These are phyloP conservation scores for Blastobotrys peoriensis DNA, from an alignment of 805 yeast genomes.

Conservation along the genomic window DNA sequence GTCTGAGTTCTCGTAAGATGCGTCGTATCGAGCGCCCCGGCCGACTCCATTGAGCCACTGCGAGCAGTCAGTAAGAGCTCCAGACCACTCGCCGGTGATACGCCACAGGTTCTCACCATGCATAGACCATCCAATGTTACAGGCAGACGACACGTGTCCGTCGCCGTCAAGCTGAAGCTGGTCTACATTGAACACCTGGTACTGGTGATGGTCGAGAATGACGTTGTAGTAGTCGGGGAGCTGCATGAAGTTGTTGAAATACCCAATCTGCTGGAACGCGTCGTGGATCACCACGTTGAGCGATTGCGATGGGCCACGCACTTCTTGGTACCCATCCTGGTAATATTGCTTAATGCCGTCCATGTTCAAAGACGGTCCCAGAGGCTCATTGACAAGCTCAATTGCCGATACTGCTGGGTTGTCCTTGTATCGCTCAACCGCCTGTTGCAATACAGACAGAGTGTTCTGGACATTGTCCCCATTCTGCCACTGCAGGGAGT, in stretches of 20 bases:
- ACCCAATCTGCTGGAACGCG: slow-evolving; percentile 58
- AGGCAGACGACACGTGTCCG: slow-evolving; percentile 52
- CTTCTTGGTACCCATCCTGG: slow-evolving; percentile 53
- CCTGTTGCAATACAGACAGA: slow-evolving; percentile 44
- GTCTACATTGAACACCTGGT: slow-evolving; percentile 69
- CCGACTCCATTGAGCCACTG: slow-evolving; percentile 84
- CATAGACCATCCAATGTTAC: slow-evolving; percentile 44
- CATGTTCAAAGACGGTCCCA: slow-evolving; percentile 63
- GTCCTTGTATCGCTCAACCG: slow-evolving; percentile 52
- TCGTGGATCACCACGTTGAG: slow-evolving; percentile 72
- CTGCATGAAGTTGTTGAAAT: slow-evolving; percentile 57
- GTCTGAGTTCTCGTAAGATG: slow-evolving; percentile 38
- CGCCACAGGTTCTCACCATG: slow-evolving; percentile 60
- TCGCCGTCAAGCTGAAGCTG: slow-evolving; percentile 56
- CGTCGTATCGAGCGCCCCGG: slow-evolving; percentile 76
- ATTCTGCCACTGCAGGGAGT: slow-evolving; percentile 46
- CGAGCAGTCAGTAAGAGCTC: slow-evolving; percentile 89
- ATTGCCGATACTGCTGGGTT: slow-evolving; percentile 74
- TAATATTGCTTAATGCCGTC: slow-evolving; percentile 54
- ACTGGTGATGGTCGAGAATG: slow-evolving; percentile 82
- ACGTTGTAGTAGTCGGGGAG: slow-evolving; percentile 52
- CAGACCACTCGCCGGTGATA: slow-evolving; percentile 83
- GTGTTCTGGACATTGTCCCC: slow-evolving; percentile 49
- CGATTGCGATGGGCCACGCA: slow-evolving; percentile 48
- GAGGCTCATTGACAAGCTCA: slow-evolving; percentile 84